Percentiles rank a stretch among this genome's conserved stretches.
These are phyloP conservation scores for Penicillium palitans DNA, from an alignment of 2,329 filamentous ascomycete genomes.

Conservation along the genomic window DNA sequence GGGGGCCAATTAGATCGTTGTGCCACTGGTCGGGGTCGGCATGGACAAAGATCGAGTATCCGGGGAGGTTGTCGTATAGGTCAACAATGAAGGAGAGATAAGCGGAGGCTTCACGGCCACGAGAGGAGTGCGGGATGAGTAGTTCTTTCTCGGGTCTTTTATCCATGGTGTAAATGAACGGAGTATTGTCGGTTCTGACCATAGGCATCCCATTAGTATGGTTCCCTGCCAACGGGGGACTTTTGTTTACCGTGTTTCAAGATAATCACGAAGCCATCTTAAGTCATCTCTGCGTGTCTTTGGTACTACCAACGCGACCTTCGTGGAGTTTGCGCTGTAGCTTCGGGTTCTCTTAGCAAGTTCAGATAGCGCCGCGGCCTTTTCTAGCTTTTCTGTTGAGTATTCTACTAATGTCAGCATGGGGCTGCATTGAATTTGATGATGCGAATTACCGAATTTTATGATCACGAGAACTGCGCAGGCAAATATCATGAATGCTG, in stretches of 20 bases:
- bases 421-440: background rate
- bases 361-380: background rate
- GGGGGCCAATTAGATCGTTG: conserved; percentile 26
- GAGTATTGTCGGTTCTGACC: conserved; percentile 6
- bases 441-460: background rate
- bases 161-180: conserved; percentile 26
- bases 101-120: conserved; percentile 62
- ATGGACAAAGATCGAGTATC: conserved; percentile 61
- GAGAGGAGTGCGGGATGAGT: conserved; percentile 9
- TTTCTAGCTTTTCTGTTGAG: background rate
- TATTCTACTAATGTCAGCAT: background rate
- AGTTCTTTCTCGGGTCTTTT: conserved; percentile 15
- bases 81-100: conserved; percentile 64
- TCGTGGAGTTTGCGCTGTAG: background rate
- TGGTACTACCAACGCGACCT: background rate
- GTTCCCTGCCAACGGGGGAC: fast-evolving
- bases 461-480: background rate
- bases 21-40: conserved; percentile 28
- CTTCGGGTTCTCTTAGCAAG: background rate
- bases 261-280: conserved; percentile 3
- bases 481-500: background rate
- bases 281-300: conserved; percentile 6
- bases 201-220: background rate
- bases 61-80: conserved; percentile 59
- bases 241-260: background rate